A percentile compares a stretch with the other conserved stretches of the same genome.
Evolutionary conservation across 2,329 filamentous ascomycete genomes (phyloP).

Genomic region (Botrytis squamosa): DNA sequence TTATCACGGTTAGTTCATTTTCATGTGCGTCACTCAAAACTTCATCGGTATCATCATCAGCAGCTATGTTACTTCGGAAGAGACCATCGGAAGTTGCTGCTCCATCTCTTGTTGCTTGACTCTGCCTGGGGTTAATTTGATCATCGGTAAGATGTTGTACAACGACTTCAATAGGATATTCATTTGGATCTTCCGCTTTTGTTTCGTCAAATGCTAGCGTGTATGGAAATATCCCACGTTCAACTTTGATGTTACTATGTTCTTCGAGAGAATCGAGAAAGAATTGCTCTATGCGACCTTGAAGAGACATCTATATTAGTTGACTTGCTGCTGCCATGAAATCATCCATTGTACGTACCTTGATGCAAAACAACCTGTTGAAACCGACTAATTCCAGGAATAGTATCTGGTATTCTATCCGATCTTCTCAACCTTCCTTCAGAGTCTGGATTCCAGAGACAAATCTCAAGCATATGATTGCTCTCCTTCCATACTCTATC

Average conservation of each 20-base stretch:
- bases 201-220: constrained; percentile 54
- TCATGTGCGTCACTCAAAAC: constrained; percentile 40
- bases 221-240: constrained; percentile 59
- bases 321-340: background rate
- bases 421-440: constrained; percentile 56
- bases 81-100: constrained; percentile 49
- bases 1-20: constrained; percentile 47
- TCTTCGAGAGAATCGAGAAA: constrained; percentile 61
- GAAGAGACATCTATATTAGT: background rate
- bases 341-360: constrained; percentile 43
- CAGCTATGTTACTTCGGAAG: constrained; percentile 57
- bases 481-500: constrained; percentile 64
- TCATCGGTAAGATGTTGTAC: constrained; percentile 57
- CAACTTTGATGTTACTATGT: constrained; percentile 54
- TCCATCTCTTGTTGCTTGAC: constrained; percentile 35
- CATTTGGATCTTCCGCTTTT: constrained; percentile 48
- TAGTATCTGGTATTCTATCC: constrained; percentile 62
- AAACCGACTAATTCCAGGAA: constrained; percentile 60
- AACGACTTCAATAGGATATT: constrained; percentile 61
- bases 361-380: constrained; percentile 69
- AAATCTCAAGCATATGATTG: constrained; percentile 67
- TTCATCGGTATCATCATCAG: constrained; percentile 56
- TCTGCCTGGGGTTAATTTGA: constrained; percentile 53
- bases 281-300: constrained; percentile 60
- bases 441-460: constrained; percentile 60